A percentile compares a stretch with the other conserved stretches of the same genome.
These are phyloP conservation scores for Cyberlindnera mycetangii DNA, from an alignment of 805 yeast species.

Conservation along the genomic window DNA sequence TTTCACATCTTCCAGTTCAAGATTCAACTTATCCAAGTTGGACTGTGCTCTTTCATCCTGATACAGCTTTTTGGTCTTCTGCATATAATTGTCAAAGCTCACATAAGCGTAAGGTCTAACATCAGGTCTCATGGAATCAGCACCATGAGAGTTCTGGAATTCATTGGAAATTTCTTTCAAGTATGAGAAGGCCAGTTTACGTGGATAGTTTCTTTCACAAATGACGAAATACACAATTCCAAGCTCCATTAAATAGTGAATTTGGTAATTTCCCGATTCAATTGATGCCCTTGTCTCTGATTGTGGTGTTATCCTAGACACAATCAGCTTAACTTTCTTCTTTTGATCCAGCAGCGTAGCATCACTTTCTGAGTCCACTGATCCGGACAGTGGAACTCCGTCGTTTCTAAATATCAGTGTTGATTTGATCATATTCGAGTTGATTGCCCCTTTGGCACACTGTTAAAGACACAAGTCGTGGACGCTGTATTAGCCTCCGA, in stretches of 20 bases:
- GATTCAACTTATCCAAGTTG: conserved; percentile 80
- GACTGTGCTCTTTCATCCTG: conserved; percentile 89
- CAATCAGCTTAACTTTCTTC: conserved; percentile 75
- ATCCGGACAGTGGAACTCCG: conserved; percentile 83
- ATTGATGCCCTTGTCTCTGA: conserved; percentile 84
- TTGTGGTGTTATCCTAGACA: conserved; percentile 70
- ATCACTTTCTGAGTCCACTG: conserved; percentile 78
- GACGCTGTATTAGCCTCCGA: no score
- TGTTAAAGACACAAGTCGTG: no score
- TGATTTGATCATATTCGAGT: conserved; percentile 60
- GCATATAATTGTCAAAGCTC: conserved; percentile 73
- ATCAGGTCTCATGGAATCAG: conserved; percentile 54
- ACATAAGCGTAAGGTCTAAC: conserved; percentile 91
- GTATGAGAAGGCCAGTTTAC: conserved; percentile 86
- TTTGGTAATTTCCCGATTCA: conserved; percentile 60
- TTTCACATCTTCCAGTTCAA: conserved; percentile 89
- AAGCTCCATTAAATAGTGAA: conserved; percentile 66
- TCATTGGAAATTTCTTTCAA: conserved; percentile 78
- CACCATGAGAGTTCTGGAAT: conserved; percentile 74
- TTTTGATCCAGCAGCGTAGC: conserved; percentile 69
- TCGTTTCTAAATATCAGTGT: conserved; percentile 65
- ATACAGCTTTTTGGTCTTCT: conserved; percentile 84
- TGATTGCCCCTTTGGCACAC: no score
- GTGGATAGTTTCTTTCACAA: conserved; percentile 75
- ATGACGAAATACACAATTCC: conserved; percentile 76